Conservation (phyloP, 148 eudicot genomes). For the Vaccinium darrowii region DNA sequence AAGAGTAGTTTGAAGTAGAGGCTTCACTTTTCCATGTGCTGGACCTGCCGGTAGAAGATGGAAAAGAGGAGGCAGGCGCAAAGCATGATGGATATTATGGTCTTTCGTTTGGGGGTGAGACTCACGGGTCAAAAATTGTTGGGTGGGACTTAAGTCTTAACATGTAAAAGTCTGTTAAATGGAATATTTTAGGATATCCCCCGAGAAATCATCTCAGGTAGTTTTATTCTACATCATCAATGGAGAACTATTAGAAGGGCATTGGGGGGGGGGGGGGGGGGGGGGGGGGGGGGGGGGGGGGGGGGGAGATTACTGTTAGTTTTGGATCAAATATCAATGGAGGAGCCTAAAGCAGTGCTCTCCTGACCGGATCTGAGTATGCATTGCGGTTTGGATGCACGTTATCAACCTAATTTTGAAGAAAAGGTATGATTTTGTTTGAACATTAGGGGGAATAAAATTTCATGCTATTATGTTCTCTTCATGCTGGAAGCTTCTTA, state of each 20-base stretch:
- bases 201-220: neutral
- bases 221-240: neutral
- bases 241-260: neutral
- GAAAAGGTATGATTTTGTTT: neutral
- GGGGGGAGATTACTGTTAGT: neutral
- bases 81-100: neutral
- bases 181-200: neutral
- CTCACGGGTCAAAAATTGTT: neutral
- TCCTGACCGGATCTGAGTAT: neutral
- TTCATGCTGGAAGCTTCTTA: neutral
- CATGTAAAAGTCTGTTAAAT: neutral
- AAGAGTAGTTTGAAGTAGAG: neutral
- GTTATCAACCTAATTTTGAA: neutral
- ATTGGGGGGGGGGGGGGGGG: too few species aligned
- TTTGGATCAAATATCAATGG: too few species aligned
- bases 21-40: neutral
- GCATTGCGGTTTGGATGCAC: neutral
- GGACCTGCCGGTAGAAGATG: neutral
- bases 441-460: neutral
- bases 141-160: neutral
- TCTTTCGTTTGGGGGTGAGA: neutral
- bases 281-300: neutral
- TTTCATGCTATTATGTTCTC: neutral
- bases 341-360: neutral
- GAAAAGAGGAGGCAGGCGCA: neutral